phyloP scores from a whole-genome alignment of 495 filamentous ascomycete species.

The Lepraria neglecta region DNA sequence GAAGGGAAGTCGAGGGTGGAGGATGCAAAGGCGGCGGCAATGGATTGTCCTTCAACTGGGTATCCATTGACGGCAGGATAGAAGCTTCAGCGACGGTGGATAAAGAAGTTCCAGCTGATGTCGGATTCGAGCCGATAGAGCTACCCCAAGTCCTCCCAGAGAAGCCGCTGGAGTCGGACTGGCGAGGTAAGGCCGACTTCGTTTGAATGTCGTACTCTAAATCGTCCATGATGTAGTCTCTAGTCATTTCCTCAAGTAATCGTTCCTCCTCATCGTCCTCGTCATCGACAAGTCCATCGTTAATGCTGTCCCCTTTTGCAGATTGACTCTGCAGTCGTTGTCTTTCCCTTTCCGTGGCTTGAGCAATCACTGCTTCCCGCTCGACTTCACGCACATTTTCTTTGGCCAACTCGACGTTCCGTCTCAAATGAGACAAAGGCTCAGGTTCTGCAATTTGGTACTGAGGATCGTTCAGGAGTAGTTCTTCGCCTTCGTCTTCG shows the following conservation, averaged over 20 bases:
- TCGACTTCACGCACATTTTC: constrained; percentile 74
- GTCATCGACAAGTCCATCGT: constrained; percentile 53
- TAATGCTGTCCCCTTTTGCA: constrained; percentile 34
- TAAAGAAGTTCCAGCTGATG: constrained; percentile 62
- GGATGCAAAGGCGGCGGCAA: constrained; percentile 31
- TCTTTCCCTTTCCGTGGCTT: constrained; percentile 37
- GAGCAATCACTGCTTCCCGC: constrained; percentile 57
- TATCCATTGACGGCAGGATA: constrained; percentile 31
- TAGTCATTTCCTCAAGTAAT: constrained; percentile 87
- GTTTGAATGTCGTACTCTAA: constrained; percentile 71
- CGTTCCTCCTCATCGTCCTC: constrained; percentile 90
- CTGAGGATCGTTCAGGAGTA: constrained; percentile 30
- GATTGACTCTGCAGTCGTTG: constrained; percentile 29
- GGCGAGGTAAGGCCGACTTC: constrained; percentile 73
- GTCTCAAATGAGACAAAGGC: constrained; percentile 52
- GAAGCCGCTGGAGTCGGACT: constrained; percentile 81
- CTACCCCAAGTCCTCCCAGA: constrained; percentile 84
- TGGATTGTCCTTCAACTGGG: constrained; percentile 30
- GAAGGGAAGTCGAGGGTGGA: constrained; percentile 33
- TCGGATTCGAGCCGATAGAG: constrained; percentile 72
- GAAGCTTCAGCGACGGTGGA: constrained; percentile 70
- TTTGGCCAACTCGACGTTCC: constrained; percentile 70
- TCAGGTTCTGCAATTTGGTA: constrained; percentile 31
- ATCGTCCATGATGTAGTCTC: constrained; percentile 78
- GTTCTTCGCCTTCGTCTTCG: constrained; percentile 37